phyloP scores from a whole-genome alignment of 305 asterid species.

The Withania somnifera region DNA sequence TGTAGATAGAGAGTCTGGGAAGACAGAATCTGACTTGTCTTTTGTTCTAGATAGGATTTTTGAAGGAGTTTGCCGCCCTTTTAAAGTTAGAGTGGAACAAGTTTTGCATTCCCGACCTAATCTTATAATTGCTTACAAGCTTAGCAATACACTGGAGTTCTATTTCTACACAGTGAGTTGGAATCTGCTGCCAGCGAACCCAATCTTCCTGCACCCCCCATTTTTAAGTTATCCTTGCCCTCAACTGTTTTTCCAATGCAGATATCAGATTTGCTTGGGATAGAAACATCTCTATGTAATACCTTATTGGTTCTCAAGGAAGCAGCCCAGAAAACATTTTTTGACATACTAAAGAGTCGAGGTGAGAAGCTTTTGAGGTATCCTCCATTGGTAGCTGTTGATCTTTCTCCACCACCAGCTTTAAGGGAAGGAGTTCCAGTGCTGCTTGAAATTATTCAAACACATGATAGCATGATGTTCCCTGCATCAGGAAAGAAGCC shows the following conservation, averaged over 20 bases:
- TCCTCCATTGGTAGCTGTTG: conserved; percentile 86
- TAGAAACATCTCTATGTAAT: conserved; percentile 82
- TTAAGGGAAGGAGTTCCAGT: conserved; percentile 80
- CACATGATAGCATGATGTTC: conserved; percentile 81
- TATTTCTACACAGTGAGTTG: conserved; percentile 91
- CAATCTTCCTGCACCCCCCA: conserved; percentile 2
- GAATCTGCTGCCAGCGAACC: neutral
- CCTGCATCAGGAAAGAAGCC: conserved; percentile 65
- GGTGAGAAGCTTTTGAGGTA: conserved; percentile 94
- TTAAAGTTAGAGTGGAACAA: conserved; percentile 97
- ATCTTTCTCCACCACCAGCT: conserved; percentile 96
- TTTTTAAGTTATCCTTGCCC: conserved; percentile 5
- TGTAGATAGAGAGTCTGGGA: conserved; percentile 41
- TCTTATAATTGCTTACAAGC: conserved; percentile 80
- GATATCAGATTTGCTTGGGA: conserved; percentile 90
- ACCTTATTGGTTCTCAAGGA: conserved; percentile 89
- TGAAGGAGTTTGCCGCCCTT: conserved; percentile 99
- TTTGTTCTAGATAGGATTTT: conserved; percentile 92
- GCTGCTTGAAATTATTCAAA: conserved; percentile 84
- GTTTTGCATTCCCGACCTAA: conserved; percentile 96
- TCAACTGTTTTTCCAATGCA: conserved; percentile 19
- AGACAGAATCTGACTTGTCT: conserved; percentile 74
- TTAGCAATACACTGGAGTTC: conserved; percentile 81
- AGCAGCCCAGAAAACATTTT: conserved; percentile 86
- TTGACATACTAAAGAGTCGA: conserved; percentile 77